Percentiles rank a stretch among this genome's conserved stretches.
phyloP scores from a whole-genome alignment of 768 basidiomycete genomes.

The Peribolospora baueri region DNA sequence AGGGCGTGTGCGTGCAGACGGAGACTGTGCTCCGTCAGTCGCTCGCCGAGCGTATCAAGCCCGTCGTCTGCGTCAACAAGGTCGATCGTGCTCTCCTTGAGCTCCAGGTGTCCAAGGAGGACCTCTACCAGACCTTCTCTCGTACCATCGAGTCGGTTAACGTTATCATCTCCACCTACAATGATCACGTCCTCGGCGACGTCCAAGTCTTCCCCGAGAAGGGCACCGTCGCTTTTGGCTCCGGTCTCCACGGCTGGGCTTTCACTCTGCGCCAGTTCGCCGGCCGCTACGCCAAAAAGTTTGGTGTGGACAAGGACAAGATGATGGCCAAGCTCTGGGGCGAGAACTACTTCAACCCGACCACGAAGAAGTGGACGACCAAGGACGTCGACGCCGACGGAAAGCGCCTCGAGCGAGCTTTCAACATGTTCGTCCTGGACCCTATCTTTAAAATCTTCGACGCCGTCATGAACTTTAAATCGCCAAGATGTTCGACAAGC shows the following conservation, averaged over 20 bases:
- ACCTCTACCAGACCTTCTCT: slow-evolving; percentile 88
- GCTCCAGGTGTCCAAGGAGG: slow-evolving; percentile 88
- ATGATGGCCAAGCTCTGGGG: slow-evolving; percentile 97
- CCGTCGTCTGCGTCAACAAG: slow-evolving; percentile 98
- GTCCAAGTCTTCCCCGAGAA: slow-evolving; percentile 96
- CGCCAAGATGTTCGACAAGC: slow-evolving; percentile 69
- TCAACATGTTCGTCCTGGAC: slow-evolving; percentile 93
- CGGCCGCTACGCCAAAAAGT: slow-evolving; percentile 80
- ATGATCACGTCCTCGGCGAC: slow-evolving; percentile 80
- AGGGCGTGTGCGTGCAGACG: slow-evolving; percentile 98
- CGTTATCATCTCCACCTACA: slow-evolving; percentile 94
- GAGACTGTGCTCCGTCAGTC: slow-evolving; percentile 97
- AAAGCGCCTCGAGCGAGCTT: slow-evolving; percentile 81
- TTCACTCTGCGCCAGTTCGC: slow-evolving; percentile 99
- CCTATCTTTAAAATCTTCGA: slow-evolving; percentile 98
- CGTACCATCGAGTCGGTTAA: slow-evolving; percentile 95
- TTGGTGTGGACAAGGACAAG: slow-evolving; percentile 96
- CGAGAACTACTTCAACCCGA: slow-evolving; percentile 97
- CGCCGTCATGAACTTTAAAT: slow-evolving; percentile 97
- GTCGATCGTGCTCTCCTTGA: slow-evolving; percentile 98
- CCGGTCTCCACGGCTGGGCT: slow-evolving; percentile 98
- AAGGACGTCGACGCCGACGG: slow-evolving; percentile 49
- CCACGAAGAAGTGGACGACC: slow-evolving; percentile 86
- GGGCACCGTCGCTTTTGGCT: slow-evolving; percentile 95
- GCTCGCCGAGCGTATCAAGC: slow-evolving; percentile 93